Conservation (phyloP, 1,284 basidiomycete species). For the Fomes fomentarius region DNA sequence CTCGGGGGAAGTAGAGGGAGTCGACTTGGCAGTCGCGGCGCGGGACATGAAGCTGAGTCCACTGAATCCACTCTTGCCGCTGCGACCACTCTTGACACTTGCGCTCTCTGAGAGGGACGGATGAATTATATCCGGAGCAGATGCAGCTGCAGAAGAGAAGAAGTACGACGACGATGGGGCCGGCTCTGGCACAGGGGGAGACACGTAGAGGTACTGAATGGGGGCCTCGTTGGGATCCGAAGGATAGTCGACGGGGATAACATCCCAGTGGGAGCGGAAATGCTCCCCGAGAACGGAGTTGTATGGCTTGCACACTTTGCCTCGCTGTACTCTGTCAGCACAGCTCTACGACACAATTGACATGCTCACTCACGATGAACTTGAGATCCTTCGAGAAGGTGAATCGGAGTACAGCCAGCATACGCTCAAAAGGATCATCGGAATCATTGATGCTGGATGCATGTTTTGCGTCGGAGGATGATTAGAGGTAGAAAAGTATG, state of each 20-base stretch:
- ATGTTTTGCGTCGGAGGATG: not conserved
- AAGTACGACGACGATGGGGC: slow-evolving; percentile 18
- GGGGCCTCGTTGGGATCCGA: slow-evolving; percentile 50
- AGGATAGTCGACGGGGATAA: slow-evolving; percentile 62
- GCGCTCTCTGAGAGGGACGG: slow-evolving; percentile 49
- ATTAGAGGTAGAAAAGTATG: not conserved
- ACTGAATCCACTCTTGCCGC: slow-evolving; percentile 60
- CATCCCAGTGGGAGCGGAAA: slow-evolving; percentile 88
- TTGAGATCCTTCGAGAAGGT: slow-evolving; percentile 95
- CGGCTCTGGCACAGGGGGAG: slow-evolving; percentile 35
- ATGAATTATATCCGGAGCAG: slow-evolving; percentile 31
- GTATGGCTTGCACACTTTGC: slow-evolving; percentile 95
- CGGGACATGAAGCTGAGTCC: slow-evolving; percentile 55
- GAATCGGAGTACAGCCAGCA: slow-evolving; percentile 90
- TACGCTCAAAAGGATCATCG: slow-evolving; percentile 88
- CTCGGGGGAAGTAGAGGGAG: slow-evolving; percentile 56
- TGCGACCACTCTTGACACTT: slow-evolving; percentile 48
- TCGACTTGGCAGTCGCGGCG: slow-evolving; percentile 49
- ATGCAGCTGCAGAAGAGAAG: slow-evolving; percentile 31
- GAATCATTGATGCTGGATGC: slow-evolving; percentile 82
- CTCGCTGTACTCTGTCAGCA: slow-evolving; percentile 53
- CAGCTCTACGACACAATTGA: not conserved
- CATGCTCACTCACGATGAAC: slow-evolving; percentile 69
- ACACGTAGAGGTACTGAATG: slow-evolving; percentile 48
- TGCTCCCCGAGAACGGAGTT: slow-evolving; percentile 94